These are phyloP conservation scores for Aegilops longissima DNA, from an alignment of 176 grass and related monocot genomes.

Conservation along the genomic window DNA sequence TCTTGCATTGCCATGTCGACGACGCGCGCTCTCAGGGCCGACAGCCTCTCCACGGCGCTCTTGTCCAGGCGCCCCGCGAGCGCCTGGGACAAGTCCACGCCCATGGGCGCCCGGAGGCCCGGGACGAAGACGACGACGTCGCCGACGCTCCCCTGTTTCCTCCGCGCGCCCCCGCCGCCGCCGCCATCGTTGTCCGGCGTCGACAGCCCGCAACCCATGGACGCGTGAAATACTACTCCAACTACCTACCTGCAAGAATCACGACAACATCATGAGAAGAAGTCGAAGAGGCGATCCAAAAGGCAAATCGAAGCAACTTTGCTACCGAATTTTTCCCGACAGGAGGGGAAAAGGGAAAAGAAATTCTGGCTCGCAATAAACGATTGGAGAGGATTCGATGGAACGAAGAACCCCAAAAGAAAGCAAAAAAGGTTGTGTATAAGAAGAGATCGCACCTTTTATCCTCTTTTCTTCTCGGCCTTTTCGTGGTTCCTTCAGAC, in stretches of 20 bases:
- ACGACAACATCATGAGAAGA: background rate
- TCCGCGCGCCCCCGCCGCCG: constrained; percentile 30
- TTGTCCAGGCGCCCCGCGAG: constrained; percentile 48
- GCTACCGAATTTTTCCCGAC: background rate
- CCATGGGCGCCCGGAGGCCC: constrained; percentile 67
- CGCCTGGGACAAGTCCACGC: constrained; percentile 61
- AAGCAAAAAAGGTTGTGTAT: background rate
- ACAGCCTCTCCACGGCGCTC: constrained; percentile 48
- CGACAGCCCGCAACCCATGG: constrained; percentile 78
- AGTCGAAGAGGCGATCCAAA: background rate
- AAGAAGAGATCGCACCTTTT: constrained; percentile 45
- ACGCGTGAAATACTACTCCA: background rate
- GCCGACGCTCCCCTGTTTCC: constrained; percentile 60
- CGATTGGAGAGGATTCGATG: background rate
- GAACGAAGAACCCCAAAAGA: constrained; percentile 12
- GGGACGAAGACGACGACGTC: constrained; percentile 89
- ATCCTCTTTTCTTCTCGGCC: constrained; percentile 13
- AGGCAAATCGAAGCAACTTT: background rate
- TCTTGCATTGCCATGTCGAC: constrained; percentile 83
- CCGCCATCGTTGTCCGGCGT: constrained; percentile 37
- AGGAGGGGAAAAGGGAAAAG: background rate
- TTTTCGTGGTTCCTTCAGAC: constrained; percentile 26
- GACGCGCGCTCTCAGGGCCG: constrained; percentile 51
- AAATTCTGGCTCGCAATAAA: constrained; percentile 11
- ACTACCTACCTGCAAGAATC: constrained; percentile 15